Evolutionary conservation across 148 eudicot genomes (phyloP), one percentile per base, ranked within the genome.

Genomic region (Amaranthus cruentus): DNA sequence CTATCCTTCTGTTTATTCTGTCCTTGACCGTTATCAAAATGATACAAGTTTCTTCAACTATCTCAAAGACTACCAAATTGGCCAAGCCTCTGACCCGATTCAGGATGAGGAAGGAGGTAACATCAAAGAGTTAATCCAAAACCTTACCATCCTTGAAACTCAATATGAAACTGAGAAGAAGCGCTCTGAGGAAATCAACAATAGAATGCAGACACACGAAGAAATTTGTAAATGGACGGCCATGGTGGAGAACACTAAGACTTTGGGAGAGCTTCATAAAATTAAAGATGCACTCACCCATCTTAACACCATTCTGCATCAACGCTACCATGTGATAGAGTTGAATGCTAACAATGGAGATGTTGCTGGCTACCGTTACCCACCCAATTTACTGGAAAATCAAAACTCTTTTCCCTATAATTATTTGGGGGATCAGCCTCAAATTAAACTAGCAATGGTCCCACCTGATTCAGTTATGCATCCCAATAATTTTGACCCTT

Each of bases 151-250:
- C 42, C n/a, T 75, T 4, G 55, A 72, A 0, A 53, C 72, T 11
- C 79, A 72, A 6, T 0, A 79, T 0, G 84, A 83, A 64, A 11
- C 0, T 4, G 85, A 79, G 76, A 84, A 48, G 70, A 78, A 76
- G 53, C 62, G 61, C 0, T 28, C 55, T 1, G 81, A 83, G 48
- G 46, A 21, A 6, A 64, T 86, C 52, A 52, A 21, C 6, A 21
- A 55, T 1, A 57, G 54, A 55, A 73, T 84, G 57, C 77, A 73
- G 38, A 28, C 46, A 69, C 3, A 68, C 50, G 50, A 64, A 7
- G 4, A 75, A 55, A 54, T 74, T 5, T 48, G 47, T 60, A 76
- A 44, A 81, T 84, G 83, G 86, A 70, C 75, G 11, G 38, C 38
- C 2, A 28, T 28, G 38, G 38, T 28, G 38, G 18, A 18, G 18